Conservation (phyloP, 306 rosid species). For the Cicer cuneatum region DNA sequence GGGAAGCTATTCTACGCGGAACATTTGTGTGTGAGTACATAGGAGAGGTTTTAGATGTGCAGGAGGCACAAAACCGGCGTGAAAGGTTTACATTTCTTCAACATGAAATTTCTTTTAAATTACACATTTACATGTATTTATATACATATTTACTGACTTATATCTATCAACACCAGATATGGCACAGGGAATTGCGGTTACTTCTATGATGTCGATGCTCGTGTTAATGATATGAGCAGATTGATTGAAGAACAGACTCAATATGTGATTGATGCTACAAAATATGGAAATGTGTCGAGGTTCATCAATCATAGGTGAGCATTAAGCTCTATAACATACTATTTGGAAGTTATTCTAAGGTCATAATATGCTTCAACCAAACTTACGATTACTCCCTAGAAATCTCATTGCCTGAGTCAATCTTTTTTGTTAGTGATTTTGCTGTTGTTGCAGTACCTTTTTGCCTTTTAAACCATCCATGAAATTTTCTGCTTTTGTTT, state of each 20-base stretch:
- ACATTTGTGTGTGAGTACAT: conserved; percentile 89
- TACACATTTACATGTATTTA: conserved; percentile 8
- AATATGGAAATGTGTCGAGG: conserved; percentile 88
- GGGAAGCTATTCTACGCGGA: conserved; percentile 86
- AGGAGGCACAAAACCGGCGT: conserved; percentile 74
- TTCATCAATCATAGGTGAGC: conserved; percentile 93
- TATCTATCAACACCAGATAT: conserved; percentile 61
- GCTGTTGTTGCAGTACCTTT: neutral
- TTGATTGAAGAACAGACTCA: conserved; percentile 71
- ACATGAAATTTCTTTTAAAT: conserved; percentile 29
- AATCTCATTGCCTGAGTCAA: conserved; percentile 1
- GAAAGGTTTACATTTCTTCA: conserved; percentile 60
- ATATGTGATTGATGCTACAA: conserved; percentile 73
- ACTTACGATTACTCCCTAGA: conserved; percentile 7
- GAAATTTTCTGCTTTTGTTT: neutral
- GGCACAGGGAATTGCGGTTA: conserved; percentile 59
- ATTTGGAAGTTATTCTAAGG: conserved; percentile 12
- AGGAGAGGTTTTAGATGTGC: conserved; percentile 85
- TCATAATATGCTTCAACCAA: conserved; percentile 3
- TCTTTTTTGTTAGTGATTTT: conserved; percentile 1
- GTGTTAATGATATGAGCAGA: conserved; percentile 88
- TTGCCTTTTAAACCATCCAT: neutral
- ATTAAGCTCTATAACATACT: conserved; percentile 23
- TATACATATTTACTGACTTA: conserved; percentile 38
- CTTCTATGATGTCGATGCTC: conserved; percentile 67